Conservation (phyloP, 495 filamentous ascomycete genomes). For the Margaritispora aquatica region DNA sequence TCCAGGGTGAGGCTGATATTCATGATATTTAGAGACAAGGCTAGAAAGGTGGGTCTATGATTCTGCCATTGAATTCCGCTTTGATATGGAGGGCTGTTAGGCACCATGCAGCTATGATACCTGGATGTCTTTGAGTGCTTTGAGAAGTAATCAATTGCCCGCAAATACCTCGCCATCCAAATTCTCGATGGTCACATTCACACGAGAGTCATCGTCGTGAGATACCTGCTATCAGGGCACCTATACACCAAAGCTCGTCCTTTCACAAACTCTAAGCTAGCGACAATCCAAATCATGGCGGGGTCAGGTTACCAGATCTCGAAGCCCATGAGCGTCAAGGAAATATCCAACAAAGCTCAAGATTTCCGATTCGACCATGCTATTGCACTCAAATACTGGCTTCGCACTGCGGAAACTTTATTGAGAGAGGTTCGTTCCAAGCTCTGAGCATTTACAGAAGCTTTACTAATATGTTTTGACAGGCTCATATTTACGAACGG, state of each 20-base stretch:
- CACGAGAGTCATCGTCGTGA: background rate
- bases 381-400: conserved; percentile 73
- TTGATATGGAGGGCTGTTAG: background rate
- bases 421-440: conserved; percentile 59
- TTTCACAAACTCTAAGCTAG: too few relatives aligned
- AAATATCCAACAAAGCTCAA: conserved; percentile 63
- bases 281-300: conserved; percentile 18
- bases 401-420: conserved; percentile 70
- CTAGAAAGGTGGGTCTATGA: too few relatives aligned
- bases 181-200: background rate
- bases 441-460: background rate
- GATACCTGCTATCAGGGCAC: background rate
- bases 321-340: conserved; percentile 64
- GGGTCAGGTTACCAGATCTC: conserved; percentile 15
- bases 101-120: background rate
- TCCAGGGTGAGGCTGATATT: too few relatives aligned
- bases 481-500: conserved; percentile 73
- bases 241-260: too few relatives aligned
- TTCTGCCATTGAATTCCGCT: too few relatives aligned
- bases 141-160: background rate
- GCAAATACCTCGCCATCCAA: too few relatives aligned
- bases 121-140: background rate
- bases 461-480: conserved; percentile 7
- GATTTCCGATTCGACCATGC: conserved; percentile 72
- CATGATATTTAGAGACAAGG: too few relatives aligned